Evolutionary conservation across 495 filamentous ascomycete genomes (phyloP).

Genomic region (Xylaria bambusicola): DNA sequence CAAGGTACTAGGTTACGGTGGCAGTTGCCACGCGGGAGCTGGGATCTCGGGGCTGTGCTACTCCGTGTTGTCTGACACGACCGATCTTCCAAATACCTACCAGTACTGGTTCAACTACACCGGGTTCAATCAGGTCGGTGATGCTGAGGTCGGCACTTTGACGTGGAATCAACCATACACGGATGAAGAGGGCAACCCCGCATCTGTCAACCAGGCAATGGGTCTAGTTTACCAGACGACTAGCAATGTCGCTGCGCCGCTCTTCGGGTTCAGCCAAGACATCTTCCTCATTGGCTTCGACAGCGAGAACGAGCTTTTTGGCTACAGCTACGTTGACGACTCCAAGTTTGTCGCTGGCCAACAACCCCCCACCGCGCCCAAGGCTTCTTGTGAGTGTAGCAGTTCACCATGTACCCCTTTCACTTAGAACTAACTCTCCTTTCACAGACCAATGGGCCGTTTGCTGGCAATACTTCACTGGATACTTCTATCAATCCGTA

Average conservation of each 20-base stretch:
- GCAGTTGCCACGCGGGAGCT: constrained; percentile 58
- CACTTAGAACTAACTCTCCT: too few species aligned
- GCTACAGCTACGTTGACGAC: constrained; percentile 50
- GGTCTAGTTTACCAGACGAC: constrained; percentile 40
- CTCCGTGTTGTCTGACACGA: constrained; percentile 22
- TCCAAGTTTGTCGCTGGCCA: constrained; percentile 25
- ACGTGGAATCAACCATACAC: constrained; percentile 42
- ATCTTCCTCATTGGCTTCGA: constrained; percentile 47
- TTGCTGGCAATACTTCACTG: constrained; percentile 51
- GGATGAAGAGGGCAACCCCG: constrained; percentile 27
- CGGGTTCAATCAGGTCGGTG: constrained; percentile 29
- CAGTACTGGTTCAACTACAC: constrained; percentile 46
- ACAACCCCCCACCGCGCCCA: constrained; percentile 15
- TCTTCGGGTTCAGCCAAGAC: constrained; percentile 36
- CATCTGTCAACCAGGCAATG: constrained; percentile 41
- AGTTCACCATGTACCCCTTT: too few species aligned
- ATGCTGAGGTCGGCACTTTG: constrained; percentile 36
- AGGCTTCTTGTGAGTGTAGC: constrained; percentile 25
- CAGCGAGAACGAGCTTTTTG: constrained; percentile 40
- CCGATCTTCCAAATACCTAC: constrained; percentile 14
- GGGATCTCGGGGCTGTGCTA: constrained; percentile 57
- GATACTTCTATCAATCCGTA: constrained; percentile 54
- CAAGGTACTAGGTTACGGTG: constrained; percentile 38
- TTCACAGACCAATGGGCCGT: constrained; percentile 49
- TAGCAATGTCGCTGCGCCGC: constrained; percentile 55